Percentiles rank a stretch among this genome's conserved stretches.
These are phyloP conservation scores for Aspergillus sclerotialis DNA, from an alignment of 2,329 filamentous ascomycete genomes.

Conservation along the genomic window DNA sequence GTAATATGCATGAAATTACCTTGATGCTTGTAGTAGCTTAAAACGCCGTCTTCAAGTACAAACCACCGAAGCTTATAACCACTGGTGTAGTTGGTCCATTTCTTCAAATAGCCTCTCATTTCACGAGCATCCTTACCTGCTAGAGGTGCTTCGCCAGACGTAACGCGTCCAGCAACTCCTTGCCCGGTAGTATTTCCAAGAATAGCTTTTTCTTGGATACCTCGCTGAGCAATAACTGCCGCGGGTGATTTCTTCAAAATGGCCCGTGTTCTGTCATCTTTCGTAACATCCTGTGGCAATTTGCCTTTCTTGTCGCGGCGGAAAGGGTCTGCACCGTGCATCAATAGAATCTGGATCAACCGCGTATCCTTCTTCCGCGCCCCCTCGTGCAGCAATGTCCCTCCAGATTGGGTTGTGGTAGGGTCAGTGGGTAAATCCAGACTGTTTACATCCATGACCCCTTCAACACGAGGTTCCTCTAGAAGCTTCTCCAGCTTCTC, in stretches of 20 bases:
- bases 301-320: slow-evolving; percentile 91
- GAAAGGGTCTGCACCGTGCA: slow-evolving; percentile 95
- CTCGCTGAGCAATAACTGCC: slow-evolving; percentile 85
- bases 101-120: slow-evolving; percentile 98
- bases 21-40: slow-evolving; percentile 99
- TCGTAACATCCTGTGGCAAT: slow-evolving; percentile 90
- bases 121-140: slow-evolving; percentile 83
- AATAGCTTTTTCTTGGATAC: slow-evolving; percentile 95
- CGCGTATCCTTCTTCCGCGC: slow-evolving; percentile 79
- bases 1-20: slow-evolving; percentile 30
- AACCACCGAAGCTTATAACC: slow-evolving; percentile 98
- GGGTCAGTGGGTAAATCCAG: slow-evolving; percentile 80
- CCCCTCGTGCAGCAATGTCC: slow-evolving; percentile 87
- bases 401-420: slow-evolving; percentile 70
- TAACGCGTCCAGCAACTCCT: slow-evolving; percentile 44
- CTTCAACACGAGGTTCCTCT: slow-evolving; percentile 78
- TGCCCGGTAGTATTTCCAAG: slow-evolving; percentile 64
- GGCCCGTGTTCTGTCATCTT: slow-evolving; percentile 79
- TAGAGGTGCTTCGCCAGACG: slow-evolving; percentile 44
- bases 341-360: slow-evolving; percentile 79
- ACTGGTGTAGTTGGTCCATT: slow-evolving; percentile 98
- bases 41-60: slow-evolving; percentile 89
- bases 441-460: slow-evolving; percentile 84
- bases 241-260: slow-evolving; percentile 93
- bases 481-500: slow-evolving; percentile 70